A percentile compares a stretch with the other conserved stretches of the same genome.
phyloP scores from a whole-genome alignment of 139 green algal genomes.

The Micromonas pusilla region DNA sequence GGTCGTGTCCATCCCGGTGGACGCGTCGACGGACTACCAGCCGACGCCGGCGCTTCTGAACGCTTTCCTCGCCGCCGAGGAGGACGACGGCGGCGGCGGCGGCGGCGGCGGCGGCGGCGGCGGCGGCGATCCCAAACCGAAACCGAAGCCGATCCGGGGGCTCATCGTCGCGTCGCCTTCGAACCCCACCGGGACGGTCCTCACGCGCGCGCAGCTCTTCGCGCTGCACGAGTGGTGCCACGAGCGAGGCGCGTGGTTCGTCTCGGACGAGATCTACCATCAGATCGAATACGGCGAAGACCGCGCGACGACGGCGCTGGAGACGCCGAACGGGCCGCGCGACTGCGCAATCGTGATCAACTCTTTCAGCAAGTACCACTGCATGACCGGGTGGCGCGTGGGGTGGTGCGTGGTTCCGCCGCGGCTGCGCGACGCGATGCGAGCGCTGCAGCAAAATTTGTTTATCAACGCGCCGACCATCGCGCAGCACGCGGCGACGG shows the following conservation, averaged over 20 bases:
- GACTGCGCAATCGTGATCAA: conserved; percentile 23
- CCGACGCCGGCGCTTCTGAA: conserved; percentile 16
- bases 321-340: not conserved
- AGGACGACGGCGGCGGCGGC: no score
- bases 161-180: conserved; percentile 25
- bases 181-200: conserved; percentile 30
- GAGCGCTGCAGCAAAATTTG: conserved; percentile 27
- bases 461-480: conserved; percentile 29
- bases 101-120: not conserved
- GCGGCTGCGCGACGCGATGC: not conserved
- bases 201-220: conserved; percentile 16
- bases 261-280: conserved; percentile 34
- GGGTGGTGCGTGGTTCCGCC: conserved; percentile 30
- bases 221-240: conserved; percentile 18
- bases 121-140: no score
- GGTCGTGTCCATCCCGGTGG: conserved; percentile 25
- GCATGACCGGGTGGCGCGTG: conserved; percentile 35
- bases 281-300: conserved; percentile 27
- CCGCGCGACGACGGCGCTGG: conserved; percentile 18
- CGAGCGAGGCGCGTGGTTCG: not conserved
- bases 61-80: not conserved
- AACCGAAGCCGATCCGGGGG: conserved; percentile 13
- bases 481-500: conserved; percentile 23
- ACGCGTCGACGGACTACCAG: conserved; percentile 8
- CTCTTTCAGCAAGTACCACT: conserved; percentile 36